A percentile compares a stretch with the other conserved stretches of the same genome.
These are phyloP conservation scores for Dentipellis sp. DNA, from an alignment of 768 basidiomycete species.

Conservation along the genomic window DNA sequence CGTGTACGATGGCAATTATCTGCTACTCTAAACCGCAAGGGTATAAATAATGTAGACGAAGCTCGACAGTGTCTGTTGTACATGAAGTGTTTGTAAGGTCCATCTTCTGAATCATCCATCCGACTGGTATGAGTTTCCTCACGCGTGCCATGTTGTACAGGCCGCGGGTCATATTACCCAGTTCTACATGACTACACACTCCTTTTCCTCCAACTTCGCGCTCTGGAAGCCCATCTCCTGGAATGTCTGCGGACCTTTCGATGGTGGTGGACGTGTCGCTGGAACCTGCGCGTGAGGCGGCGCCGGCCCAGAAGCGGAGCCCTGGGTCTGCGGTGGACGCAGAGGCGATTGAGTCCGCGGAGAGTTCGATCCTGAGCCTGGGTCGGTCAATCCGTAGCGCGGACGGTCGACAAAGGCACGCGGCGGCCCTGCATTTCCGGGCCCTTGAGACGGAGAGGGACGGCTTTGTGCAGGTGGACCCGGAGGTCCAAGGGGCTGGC, in stretches of 20 bases:
- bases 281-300: neutral
- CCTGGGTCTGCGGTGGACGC: neutral
- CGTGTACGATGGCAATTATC: no score
- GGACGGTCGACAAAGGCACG: slow-evolving; percentile 1
- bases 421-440: slow-evolving; percentile 8
- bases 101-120: no score
- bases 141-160: no score
- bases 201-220: slow-evolving; percentile 68
- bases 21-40: no score
- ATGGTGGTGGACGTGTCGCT: slow-evolving; percentile 10
- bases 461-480: slow-evolving; percentile 8
- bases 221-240: slow-evolving; percentile 90
- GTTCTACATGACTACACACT: slow-evolving; percentile 76
- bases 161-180: no score
- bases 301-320: neutral
- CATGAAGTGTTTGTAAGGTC: no score
- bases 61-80: no score
- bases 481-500: slow-evolving; percentile 2
- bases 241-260: slow-evolving; percentile 64
- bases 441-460: slow-evolving; percentile 5
- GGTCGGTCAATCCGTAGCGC: neutral
- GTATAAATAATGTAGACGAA: no score
- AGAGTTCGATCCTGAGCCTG: neutral
- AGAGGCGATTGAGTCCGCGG: neutral
- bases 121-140: no score